Evolutionary conservation across 129 eudicot species (phyloP).

Genomic region (Flaveria ramosissima): DNA sequence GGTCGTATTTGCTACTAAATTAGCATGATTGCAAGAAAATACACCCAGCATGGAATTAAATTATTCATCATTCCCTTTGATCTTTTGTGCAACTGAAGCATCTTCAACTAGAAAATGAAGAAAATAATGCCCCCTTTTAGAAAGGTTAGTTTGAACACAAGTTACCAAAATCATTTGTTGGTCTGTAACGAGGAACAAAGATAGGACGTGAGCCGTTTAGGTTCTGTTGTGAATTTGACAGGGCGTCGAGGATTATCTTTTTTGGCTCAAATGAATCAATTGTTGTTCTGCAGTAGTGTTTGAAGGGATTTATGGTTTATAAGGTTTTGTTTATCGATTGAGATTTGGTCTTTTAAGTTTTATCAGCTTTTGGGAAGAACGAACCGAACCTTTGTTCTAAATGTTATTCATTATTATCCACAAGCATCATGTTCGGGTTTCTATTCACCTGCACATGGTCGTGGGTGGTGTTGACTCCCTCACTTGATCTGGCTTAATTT

Average conservation of each 20-base stretch:
- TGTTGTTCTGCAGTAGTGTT: not conserved
- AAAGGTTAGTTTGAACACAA: slow-evolving; percentile 26
- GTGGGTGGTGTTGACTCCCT: too few species aligned
- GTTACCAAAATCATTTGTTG: slow-evolving; percentile 7
- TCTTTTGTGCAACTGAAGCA: slow-evolving; percentile 19
- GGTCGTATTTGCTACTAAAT: not conserved
- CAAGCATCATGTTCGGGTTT: not conserved
- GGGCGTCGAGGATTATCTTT: not conserved
- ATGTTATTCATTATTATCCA: not conserved
- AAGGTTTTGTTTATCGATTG: not conserved
- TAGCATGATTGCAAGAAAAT: slow-evolving; percentile 17
- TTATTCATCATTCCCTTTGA: slow-evolving; percentile 1
- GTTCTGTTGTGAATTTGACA: slow-evolving; percentile 19
- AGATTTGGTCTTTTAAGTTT: too few species aligned
- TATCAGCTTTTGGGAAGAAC: too few species aligned
- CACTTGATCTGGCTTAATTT: too few species aligned
- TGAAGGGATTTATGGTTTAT: slow-evolving; percentile 11
- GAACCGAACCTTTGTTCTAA: not conserved
- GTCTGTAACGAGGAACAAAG: slow-evolving; percentile 23
- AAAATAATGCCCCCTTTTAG: slow-evolving; percentile 28
- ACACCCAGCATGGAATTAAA: slow-evolving; percentile 23
- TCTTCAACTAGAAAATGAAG: slow-evolving; percentile 27
- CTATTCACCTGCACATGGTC: too few species aligned
- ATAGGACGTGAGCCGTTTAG: not conserved
- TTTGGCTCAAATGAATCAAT: not conserved